A percentile compares a stretch with the other conserved stretches of the same genome.
Evolutionary conservation across 1,284 basidiomycete genomes (phyloP).

Genomic region (Ustilago cynodontis): DNA sequence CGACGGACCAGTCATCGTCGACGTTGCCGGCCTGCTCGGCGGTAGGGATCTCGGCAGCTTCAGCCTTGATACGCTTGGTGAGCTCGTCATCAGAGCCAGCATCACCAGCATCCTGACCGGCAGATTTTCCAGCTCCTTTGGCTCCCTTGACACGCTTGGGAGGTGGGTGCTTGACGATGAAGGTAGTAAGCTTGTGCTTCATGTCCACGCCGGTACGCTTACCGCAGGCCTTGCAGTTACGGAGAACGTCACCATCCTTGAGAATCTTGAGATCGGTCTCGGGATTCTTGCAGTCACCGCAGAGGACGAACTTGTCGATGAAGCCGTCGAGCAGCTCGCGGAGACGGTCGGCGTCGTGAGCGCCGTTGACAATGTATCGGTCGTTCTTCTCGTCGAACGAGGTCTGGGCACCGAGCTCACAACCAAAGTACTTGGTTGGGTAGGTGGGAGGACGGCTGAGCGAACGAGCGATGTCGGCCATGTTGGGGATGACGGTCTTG

Average conservation of each 20-base stretch:
- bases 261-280: slow-evolving; percentile 96
- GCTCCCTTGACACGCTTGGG: slow-evolving; percentile 74
- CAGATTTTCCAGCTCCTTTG: slow-evolving; percentile 67
- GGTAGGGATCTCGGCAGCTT: slow-evolving; percentile 68
- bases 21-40: slow-evolving; percentile 72
- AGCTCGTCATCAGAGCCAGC: slow-evolving; percentile 72
- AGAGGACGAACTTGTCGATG: slow-evolving; percentile 96
- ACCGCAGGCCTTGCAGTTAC: slow-evolving; percentile 99
- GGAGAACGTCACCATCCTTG: slow-evolving; percentile 85
- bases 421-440: slow-evolving; percentile 99
- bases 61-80: slow-evolving; percentile 74
- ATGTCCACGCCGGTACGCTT: slow-evolving; percentile 92
- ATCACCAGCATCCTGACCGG: slow-evolving; percentile 75
- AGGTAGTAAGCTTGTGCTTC: slow-evolving; percentile 96
- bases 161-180: slow-evolving; percentile 96
- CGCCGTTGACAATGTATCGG: slow-evolving; percentile 98
- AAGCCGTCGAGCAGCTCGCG: slow-evolving; percentile 95
- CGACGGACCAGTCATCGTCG: slow-evolving; percentile 85
- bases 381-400: slow-evolving; percentile 96
- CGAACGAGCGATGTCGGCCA: slow-evolving; percentile 96
- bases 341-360: slow-evolving; percentile 90
- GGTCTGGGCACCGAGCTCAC: slow-evolving; percentile 97
- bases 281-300: slow-evolving; percentile 97
- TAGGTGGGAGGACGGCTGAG: slow-evolving; percentile 94
- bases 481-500: slow-evolving; percentile 86